Base-by-base conservation (phyloP, 148 eudicot genomes). In the Suaeda aralocaspica region DNA sequence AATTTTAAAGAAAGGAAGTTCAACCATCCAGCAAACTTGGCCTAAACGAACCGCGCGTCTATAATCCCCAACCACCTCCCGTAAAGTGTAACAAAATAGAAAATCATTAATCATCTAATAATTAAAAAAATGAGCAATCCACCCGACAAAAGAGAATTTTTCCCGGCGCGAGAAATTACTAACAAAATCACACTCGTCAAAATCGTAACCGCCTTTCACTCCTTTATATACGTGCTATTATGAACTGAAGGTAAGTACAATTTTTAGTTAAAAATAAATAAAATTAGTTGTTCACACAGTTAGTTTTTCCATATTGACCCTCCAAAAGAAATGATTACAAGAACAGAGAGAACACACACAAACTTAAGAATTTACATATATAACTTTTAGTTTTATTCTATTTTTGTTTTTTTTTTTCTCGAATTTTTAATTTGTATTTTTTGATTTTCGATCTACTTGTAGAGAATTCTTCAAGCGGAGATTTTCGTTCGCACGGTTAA, bases 371-470 rank as follows among this genome's bases (percentile, higher is more conserved):
- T 48, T 48, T 16, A 15, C 2, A 14, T 15, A 4, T 15, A 10
- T 11, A 45, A 48, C 15, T 12, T 28, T 21, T 1, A 26, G 8
- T 19, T 9, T 4, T 5, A 4, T 5, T 70, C 44, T 44, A 6
- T 0, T 12, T 21, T 5, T 53, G 25, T 42, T 1, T 5, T n/a
- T 0, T 18, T 26, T 26, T 29, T 62, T 51, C 50, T 24, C 18
- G 22, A 10, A 3, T 16, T 28, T n/a, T 53, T 16, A 9, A 16
- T 28, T 28, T 65, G 30, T 7, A 50, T 14, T 46, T 39, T 19
- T 68, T 3, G 24, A 6, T 66, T 60, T 74, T 28, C 33, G 72
- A 67, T 67, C 52, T 36, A 59, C 67, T 36, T 15, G 61, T 53
- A 21, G 33, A 45, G 55, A 13, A 6, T 55, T n/a, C n/a, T n/a